Conservation (phyloP, 306 rosid genomes). For the Prunus kanzakura region DNA sequence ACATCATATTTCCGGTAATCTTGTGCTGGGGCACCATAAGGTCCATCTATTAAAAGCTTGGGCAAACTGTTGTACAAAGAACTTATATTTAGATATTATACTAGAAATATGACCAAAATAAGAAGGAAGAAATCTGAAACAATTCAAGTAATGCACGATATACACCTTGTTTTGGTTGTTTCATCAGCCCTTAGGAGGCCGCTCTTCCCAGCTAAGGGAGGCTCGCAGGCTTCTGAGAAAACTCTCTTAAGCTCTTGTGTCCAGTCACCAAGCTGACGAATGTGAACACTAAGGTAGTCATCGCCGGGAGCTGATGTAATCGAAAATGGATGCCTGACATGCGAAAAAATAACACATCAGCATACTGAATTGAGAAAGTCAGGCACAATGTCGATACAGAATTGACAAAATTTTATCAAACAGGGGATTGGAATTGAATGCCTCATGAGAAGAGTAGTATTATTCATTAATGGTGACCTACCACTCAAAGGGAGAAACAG, state of each 20-base stretch:
- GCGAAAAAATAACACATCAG: constrained; percentile 23
- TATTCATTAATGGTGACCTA: constrained; percentile 24
- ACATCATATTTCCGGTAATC: constrained; percentile 90
- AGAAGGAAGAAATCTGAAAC: constrained; percentile 12
- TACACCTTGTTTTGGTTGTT: constrained; percentile 83
- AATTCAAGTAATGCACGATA: constrained; percentile 1
- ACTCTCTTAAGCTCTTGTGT: constrained; percentile 94
- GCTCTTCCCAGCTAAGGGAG: constrained; percentile 93
- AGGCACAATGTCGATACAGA: background rate
- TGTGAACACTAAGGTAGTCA: constrained; percentile 94
- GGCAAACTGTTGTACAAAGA: constrained; percentile 63
- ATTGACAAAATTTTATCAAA: background rate
- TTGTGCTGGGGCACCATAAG: constrained; percentile 98
- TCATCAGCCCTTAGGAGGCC: constrained; percentile 98
- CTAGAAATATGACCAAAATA: background rate
- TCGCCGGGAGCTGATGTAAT: constrained; percentile 99
- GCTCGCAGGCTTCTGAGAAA: constrained; percentile 87
- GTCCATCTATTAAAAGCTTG: constrained; percentile 91
- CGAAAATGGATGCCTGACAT: constrained; percentile 95
- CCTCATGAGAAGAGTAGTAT: background rate
- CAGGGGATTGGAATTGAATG: background rate
- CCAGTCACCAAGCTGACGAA: constrained; percentile 99
- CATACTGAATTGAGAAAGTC: background rate
- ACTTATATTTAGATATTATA: background rate
- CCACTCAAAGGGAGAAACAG: constrained; percentile 98